phyloP scores from a whole-genome alignment of 1,284 basidiomycete genomes.

The Pterulicium gracile region DNA sequence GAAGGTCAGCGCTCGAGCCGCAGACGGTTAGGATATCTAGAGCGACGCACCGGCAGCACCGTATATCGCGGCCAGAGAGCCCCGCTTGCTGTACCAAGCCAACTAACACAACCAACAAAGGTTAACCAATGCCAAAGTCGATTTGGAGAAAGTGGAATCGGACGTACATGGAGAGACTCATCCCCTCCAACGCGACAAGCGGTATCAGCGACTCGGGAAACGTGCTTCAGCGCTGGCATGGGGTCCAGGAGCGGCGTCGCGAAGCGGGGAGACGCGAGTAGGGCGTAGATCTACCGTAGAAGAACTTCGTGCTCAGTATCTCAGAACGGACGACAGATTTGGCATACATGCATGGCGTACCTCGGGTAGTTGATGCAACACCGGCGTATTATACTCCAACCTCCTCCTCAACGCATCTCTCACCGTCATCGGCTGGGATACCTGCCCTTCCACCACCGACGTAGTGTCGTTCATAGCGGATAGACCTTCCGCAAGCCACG shows the following conservation, averaged over 20 bases:
- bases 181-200: constrained; percentile 50
- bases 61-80: constrained; percentile 52
- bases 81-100: constrained; percentile 57
- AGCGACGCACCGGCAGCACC: constrained; percentile 38
- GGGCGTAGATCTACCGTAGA: constrained; percentile 52
- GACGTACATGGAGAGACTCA: constrained; percentile 39
- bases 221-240: constrained; percentile 46
- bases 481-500: constrained; percentile 63
- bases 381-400: constrained; percentile 52
- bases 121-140: constrained; percentile 2
- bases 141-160: neutral
- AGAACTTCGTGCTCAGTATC: neutral
- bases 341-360: constrained; percentile 24
- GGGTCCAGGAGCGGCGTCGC: constrained; percentile 45
- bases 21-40: constrained; percentile 3
- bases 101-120: constrained; percentile 28
- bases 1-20: no score
- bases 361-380: constrained; percentile 51
- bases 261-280: constrained; percentile 40
- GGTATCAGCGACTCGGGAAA: constrained; percentile 49
- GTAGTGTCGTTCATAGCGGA: constrained; percentile 33
- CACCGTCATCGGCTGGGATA: constrained; percentile 22
- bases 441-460: constrained; percentile 8
- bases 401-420: constrained; percentile 40
- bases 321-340: neutral